Percentiles rank a stretch among this genome's conserved stretches.
Conservation (phyloP, 2,329 filamentous ascomycete species). For the Pseudogymnoascus sp. region DNA sequence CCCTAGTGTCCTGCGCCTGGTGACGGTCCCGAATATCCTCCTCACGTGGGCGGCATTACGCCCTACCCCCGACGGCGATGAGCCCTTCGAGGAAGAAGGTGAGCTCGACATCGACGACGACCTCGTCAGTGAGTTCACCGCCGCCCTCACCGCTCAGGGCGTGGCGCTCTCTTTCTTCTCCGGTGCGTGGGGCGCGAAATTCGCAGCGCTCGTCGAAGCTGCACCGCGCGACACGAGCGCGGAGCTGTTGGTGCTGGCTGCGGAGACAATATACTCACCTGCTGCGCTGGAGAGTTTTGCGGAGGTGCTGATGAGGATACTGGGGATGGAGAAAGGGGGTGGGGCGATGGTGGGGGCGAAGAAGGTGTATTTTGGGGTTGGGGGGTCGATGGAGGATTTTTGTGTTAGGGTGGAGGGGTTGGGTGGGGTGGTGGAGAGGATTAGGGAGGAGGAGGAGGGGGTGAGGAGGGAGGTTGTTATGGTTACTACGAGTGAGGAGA, state of each 20-base stretch:
- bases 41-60: constrained; percentile 48
- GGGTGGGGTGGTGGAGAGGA: constrained; percentile 39
- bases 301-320: constrained; percentile 52
- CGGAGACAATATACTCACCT: constrained; percentile 78
- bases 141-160: constrained; percentile 38
- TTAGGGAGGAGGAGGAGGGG: constrained; percentile 52
- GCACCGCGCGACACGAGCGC: constrained; percentile 22
- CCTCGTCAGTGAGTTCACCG: constrained; percentile 52
- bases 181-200: constrained; percentile 61
- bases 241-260: constrained; percentile 51
- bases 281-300: constrained; percentile 61
- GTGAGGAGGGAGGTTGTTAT: constrained; percentile 52
- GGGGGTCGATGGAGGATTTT: constrained; percentile 73
- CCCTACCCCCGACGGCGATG: constrained; percentile 8
- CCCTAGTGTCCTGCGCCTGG: constrained; percentile 64
- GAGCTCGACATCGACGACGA: constrained; percentile 25
- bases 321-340: constrained; percentile 40
- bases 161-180: constrained; percentile 61
- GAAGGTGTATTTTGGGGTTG: constrained; percentile 75
- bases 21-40: constrained; percentile 71
- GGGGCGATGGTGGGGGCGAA: constrained; percentile 64
- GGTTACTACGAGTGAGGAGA: constrained; percentile 12
- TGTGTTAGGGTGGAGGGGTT: constrained; percentile 41
- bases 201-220: constrained; percentile 48
- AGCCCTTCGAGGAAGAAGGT: constrained; percentile 23